Evolutionary conservation across 106 monocot genomes (phyloP).

Genomic region (Acorus gramineus): DNA sequence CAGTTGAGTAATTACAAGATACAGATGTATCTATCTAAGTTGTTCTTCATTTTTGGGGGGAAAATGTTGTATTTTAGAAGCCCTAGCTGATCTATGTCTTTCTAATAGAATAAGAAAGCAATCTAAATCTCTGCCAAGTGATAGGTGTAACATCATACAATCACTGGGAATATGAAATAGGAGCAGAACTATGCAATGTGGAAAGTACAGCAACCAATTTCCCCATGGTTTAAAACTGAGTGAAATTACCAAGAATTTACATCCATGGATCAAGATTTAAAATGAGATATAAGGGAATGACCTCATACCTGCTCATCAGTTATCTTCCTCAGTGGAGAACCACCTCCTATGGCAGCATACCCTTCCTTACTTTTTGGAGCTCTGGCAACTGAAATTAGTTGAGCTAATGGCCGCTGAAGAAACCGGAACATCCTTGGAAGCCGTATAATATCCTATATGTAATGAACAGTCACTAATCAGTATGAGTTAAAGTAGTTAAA

Average conservation of each 20-base stretch:
- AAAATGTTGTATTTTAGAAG: no score
- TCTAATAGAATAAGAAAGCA: no score
- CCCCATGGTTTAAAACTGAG: neutral
- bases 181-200: no score
- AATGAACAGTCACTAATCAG: neutral
- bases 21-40: neutral
- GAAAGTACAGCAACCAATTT: no score
- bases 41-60: neutral
- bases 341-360: constrained; percentile 90
- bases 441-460: constrained; percentile 62
- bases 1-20: neutral
- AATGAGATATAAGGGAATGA: neutral
- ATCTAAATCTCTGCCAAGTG: no score
- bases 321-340: constrained; percentile 68
- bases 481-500: neutral
- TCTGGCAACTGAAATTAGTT: constrained; percentile 63
- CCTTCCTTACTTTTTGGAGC: constrained; percentile 91
- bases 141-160: no score
- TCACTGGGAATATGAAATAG: no score
- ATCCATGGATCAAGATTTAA: no score
- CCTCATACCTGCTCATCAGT: constrained; percentile 67
- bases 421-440: constrained; percentile 73
- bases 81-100: no score
- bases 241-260: neutral
- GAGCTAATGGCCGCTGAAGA: constrained; percentile 77